Evolutionary conservation across 176 grass and related monocot genomes (phyloP).

Genomic region (Chrysopogon serrulatus): DNA sequence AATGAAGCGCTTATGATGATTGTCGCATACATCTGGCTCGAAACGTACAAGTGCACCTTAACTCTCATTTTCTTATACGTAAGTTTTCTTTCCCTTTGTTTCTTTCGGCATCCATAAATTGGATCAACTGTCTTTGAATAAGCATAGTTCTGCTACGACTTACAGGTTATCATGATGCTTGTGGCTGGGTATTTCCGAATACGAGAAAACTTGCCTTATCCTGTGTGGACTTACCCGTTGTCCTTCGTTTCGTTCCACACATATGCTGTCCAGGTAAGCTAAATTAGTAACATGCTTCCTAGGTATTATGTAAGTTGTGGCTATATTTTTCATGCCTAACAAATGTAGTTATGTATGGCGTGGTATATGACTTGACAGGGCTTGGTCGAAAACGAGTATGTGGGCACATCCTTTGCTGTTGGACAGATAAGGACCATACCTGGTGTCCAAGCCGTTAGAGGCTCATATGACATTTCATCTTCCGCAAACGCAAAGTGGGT

Average conservation of each 20-base stretch:
- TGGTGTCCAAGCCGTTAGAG: constrained; percentile 74
- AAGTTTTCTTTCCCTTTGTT: constrained; percentile 13
- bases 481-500: constrained; percentile 61
- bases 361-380: constrained; percentile 39
- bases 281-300: neutral
- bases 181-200: constrained; percentile 88
- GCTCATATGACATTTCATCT: constrained; percentile 74
- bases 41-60: constrained; percentile 66
- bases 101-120: neutral
- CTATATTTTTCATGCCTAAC: neutral
- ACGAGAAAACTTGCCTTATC: constrained; percentile 41
- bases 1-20: constrained; percentile 93
- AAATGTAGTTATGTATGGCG: neutral
- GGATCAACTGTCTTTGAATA: neutral
- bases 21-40: constrained; percentile 65
- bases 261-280: constrained; percentile 62
- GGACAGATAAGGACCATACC: constrained; percentile 81
- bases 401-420: constrained; percentile 79
- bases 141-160: neutral
- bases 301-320: neutral
- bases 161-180: constrained; percentile 86
- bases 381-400: constrained; percentile 87
- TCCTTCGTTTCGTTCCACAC: constrained; percentile 79
- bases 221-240: constrained; percentile 75
- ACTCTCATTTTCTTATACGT: constrained; percentile 79